Percentiles rank a stretch among this genome's conserved stretches.
Conservation (phyloP, 192 early-diverging fungal genomes). For the Backusella westeae region DNA sequence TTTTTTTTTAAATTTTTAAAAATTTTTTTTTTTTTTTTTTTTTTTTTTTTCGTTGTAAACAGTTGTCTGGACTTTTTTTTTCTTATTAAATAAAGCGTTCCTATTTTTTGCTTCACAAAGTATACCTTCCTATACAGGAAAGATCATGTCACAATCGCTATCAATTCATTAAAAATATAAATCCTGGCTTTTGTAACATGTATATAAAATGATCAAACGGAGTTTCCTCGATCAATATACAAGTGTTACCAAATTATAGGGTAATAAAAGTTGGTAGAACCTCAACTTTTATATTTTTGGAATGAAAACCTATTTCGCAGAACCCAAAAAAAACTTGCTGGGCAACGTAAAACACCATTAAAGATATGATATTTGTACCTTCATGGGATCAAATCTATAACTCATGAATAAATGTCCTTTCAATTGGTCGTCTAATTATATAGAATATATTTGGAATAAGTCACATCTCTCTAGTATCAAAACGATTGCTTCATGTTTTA, state of each 20-base stretch:
- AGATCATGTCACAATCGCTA: background rate
- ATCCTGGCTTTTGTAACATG: background rate
- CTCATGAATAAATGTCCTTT: no score
- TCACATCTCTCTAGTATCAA: no score
- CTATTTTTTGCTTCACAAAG: background rate
- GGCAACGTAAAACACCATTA: no score
- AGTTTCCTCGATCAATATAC: background rate
- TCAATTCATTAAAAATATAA: background rate
- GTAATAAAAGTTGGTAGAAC: slow-evolving; percentile 2
- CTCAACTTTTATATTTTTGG: background rate
- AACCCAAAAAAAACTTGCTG: background rate
- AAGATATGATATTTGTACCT: no score
- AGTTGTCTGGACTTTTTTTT: background rate
- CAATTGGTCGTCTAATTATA: no score
- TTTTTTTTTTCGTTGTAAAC: background rate
- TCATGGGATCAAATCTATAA: no score
- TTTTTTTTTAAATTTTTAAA: no score
- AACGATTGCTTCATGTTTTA: no score
- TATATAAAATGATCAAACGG: background rate
- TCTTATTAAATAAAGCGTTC: background rate
- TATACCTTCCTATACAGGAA: slow-evolving; percentile 2
- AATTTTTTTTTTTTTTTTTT: background rate
- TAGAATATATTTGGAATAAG: no score
- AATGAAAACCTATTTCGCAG: no score
- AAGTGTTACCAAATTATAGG: background rate